Conservation (phyloP, 2,329 filamentous ascomycete species). For the Incumbomyces lentus region DNA sequence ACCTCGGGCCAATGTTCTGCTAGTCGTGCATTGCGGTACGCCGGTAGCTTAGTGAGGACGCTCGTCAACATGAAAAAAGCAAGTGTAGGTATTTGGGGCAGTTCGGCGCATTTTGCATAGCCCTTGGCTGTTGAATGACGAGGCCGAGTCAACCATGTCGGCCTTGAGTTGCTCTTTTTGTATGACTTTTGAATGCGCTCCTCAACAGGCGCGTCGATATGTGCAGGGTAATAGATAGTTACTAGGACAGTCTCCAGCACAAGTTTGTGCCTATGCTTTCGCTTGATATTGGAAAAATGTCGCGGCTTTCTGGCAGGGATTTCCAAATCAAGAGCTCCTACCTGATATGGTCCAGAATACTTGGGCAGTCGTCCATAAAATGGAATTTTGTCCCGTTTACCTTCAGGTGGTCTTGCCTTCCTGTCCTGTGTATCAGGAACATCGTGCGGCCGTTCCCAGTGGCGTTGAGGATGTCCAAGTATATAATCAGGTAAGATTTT, state of each 20-base stretch:
- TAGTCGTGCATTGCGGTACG: conserved; percentile 50
- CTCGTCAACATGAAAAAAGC: conserved; percentile 47
- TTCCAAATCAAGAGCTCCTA: conserved; percentile 47
- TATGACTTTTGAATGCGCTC: conserved; percentile 11
- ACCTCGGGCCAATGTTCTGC: conserved; percentile 46
- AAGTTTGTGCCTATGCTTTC: conserved; percentile 38
- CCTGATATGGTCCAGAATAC: conserved; percentile 44
- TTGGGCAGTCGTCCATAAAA: conserved; percentile 37
- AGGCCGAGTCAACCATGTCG: conserved; percentile 54
- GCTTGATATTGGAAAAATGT: conserved; percentile 41
- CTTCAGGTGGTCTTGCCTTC: conserved; percentile 35
- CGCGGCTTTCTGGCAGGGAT: conserved; percentile 39
- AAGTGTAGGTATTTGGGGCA: conserved; percentile 41
- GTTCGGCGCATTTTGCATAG: conserved; percentile 51
- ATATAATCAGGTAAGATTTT: conserved; percentile 16
- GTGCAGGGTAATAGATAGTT: conserved; percentile 55
- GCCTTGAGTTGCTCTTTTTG: conserved; percentile 38
- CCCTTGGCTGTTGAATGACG: conserved; percentile 46
- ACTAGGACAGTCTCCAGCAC: conserved; percentile 52
- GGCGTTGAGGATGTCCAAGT: conserved; percentile 13
- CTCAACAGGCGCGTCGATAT: conserved; percentile 34
- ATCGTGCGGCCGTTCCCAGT: conserved; percentile 6
- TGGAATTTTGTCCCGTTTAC: conserved; percentile 40
- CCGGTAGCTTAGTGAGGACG: conserved; percentile 56
- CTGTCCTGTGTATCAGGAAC: conserved; percentile 21